These are phyloP conservation scores for Suhomyces coccinellae DNA, from an alignment of 1,139 yeast genomes.

Conservation along the genomic window DNA sequence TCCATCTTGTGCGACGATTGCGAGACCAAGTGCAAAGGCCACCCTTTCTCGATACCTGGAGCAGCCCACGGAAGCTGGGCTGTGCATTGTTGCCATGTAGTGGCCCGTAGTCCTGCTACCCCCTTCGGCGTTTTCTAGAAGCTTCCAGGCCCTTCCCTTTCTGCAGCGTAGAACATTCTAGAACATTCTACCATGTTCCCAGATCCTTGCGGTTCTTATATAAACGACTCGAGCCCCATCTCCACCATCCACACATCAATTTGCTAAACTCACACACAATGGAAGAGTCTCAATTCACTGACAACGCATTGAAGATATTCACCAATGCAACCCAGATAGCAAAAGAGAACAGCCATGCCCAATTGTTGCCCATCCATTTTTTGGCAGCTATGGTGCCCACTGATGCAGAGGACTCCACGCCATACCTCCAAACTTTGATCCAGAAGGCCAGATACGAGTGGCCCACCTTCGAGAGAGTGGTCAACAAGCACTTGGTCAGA, in stretches of 20 bases:
- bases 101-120: not conserved
- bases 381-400: slow-evolving; percentile 88
- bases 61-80: no score
- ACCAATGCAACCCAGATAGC: slow-evolving; percentile 82
- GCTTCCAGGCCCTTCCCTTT: not conserved
- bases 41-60: not conserved
- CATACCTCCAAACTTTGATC: slow-evolving; percentile 78
- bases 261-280: slow-evolving; percentile 20
- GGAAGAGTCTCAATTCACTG: slow-evolving; percentile 83
- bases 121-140: not conserved
- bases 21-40: not conserved
- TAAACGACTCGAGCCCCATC: not conserved
- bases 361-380: slow-evolving; percentile 80
- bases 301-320: slow-evolving; percentile 82
- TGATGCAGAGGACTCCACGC: slow-evolving; percentile 65
- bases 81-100: not conserved
- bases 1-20: not conserved
- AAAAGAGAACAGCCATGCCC: slow-evolving; percentile 79
- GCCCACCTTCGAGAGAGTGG: slow-evolving; percentile 72
- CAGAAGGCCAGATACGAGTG: slow-evolving; percentile 91
- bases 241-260: not conserved
- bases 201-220: not conserved
- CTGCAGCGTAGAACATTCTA: not conserved
- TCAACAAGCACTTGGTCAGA: slow-evolving; percentile 78
- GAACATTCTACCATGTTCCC: slow-evolving; percentile 8